These are phyloP conservation scores for Fagopyrum esculentum DNA, from an alignment of 148 eudicot species.

Conservation along the genomic window DNA sequence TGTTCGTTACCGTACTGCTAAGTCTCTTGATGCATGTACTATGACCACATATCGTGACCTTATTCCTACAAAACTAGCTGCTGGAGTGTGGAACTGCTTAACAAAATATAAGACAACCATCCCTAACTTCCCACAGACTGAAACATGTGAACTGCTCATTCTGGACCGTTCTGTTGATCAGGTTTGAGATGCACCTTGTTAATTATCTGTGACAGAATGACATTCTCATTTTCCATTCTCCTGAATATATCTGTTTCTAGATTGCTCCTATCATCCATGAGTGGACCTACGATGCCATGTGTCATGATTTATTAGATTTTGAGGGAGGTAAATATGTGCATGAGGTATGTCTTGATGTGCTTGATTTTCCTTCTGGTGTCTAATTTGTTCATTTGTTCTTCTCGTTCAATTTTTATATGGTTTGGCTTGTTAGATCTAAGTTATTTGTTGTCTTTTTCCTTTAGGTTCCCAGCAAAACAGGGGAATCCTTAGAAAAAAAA, in stretches of 20 bases:
- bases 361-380: background rate
- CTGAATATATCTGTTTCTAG: slow-evolving; percentile 31
- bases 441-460: slow-evolving; percentile 3
- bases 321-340: slow-evolving; percentile 92
- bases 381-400: background rate
- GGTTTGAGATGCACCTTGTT: slow-evolving; percentile 34
- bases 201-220: slow-evolving; percentile 2
- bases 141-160: slow-evolving; percentile 90
- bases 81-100: slow-evolving; percentile 76
- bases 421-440: background rate
- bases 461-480: slow-evolving; percentile 78
- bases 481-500: slow-evolving; percentile 73
- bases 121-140: slow-evolving; percentile 75
- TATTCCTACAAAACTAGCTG: slow-evolving; percentile 94
- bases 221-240: background rate
- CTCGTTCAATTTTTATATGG: slow-evolving; percentile 5
- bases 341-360: slow-evolving; percentile 41
- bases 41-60: slow-evolving; percentile 97
- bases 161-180: slow-evolving; percentile 90
- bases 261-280: slow-evolving; percentile 96
- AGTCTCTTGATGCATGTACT: slow-evolving; percentile 72
- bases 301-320: slow-evolving; percentile 77
- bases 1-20: slow-evolving; percentile 94
- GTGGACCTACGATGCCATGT: slow-evolving; percentile 99
- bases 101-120: slow-evolving; percentile 60